A percentile compares a stretch with the other conserved stretches of the same genome.
Evolutionary conservation across 2,329 filamentous ascomycete species (phyloP).

Genomic region (Ceratocystis papillata): DNA sequence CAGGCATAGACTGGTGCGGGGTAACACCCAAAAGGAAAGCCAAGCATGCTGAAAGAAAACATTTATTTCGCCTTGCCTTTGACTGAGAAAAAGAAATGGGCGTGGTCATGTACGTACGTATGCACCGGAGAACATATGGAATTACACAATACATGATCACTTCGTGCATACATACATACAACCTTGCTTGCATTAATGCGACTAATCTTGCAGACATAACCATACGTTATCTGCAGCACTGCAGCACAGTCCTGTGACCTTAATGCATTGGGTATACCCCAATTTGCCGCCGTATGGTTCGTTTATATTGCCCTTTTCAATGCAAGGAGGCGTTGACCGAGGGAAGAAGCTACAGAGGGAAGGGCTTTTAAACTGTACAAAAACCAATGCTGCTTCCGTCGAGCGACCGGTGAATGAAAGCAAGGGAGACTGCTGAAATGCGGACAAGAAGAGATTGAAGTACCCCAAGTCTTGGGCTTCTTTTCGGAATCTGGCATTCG

Average conservation of each 20-base stretch:
- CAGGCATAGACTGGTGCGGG: background rate
- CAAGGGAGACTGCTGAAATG: too few species aligned
- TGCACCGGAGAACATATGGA: background rate
- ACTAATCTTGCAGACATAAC: background rate
- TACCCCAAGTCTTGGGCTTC: too few species aligned
- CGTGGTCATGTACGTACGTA: background rate
- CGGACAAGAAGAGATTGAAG: too few species aligned
- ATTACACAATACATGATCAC: too few species aligned
- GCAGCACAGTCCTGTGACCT: background rate
- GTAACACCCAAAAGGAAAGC: background rate
- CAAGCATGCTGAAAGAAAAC: background rate
- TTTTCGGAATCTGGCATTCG: too few species aligned
- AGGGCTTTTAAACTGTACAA: background rate
- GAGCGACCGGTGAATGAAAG: too few species aligned
- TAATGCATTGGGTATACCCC: background rate
- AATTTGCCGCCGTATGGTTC: background rate
- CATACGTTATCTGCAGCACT: conserved; percentile 3
- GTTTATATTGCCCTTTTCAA: background rate
- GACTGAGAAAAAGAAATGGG: too few species aligned
- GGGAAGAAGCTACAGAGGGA: background rate
- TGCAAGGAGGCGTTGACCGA: background rate
- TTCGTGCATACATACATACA: background rate
- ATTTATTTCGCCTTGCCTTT: background rate
- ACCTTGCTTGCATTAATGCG: background rate
- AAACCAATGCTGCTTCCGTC: too few species aligned